Conservation (phyloP, 306 rosid species). For the Arachis hypogaea region DNA sequence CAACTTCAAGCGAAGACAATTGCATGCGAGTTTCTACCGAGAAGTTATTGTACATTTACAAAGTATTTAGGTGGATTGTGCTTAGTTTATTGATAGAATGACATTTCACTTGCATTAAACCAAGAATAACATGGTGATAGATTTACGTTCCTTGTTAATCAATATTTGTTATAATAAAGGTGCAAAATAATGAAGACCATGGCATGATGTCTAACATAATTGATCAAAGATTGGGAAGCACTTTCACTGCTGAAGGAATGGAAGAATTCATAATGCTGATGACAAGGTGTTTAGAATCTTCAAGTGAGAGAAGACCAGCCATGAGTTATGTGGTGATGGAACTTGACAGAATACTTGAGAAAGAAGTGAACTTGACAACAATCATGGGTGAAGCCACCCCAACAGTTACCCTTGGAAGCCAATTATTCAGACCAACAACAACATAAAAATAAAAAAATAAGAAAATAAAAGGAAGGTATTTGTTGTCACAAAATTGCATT, state of each 20-base stretch:
- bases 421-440: constrained; percentile 51
- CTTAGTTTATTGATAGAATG: no score
- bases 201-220: constrained; percentile 42
- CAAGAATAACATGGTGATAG: background rate
- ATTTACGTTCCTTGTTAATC: background rate
- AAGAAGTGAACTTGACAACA: constrained; percentile 82
- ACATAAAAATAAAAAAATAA: constrained; percentile 25
- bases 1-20: no score
- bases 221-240: constrained; percentile 68
- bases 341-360: constrained; percentile 74
- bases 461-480: constrained; percentile 10
- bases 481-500: constrained; percentile 27
- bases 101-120: background rate
- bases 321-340: constrained; percentile 80
- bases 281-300: constrained; percentile 55
- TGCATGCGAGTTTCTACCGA: no score
- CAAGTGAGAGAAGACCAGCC: constrained; percentile 75
- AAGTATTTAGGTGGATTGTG: no score
- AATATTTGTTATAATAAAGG: constrained; percentile 35
- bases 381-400: constrained; percentile 89
- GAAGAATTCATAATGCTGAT: constrained; percentile 61
- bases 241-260: constrained; percentile 82
- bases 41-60: no score
- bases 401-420: constrained; percentile 65
- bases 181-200: constrained; percentile 48